These are phyloP conservation scores for Dryadomyces quercus-mongolicae DNA, from an alignment of 2,329 filamentous ascomycete genomes.

Conservation along the genomic window DNA sequence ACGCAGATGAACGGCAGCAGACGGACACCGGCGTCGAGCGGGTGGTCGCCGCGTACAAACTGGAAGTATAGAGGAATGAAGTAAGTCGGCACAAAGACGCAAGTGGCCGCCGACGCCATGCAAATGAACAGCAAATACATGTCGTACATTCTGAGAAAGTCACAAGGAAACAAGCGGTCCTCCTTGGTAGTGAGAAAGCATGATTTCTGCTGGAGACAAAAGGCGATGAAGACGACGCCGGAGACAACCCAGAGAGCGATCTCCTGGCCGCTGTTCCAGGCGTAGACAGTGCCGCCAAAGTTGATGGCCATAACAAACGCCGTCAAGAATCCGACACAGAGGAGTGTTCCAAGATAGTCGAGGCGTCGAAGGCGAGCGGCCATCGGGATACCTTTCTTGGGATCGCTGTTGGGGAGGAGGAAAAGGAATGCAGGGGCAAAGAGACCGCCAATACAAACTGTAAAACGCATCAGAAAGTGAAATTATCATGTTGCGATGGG, in stretches of 20 bases:
- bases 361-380: slow-evolving; percentile 13
- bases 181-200: slow-evolving; percentile 29
- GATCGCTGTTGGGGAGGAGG: slow-evolving; percentile 24
- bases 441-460: slow-evolving; percentile 25
- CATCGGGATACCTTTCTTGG: slow-evolving; percentile 7
- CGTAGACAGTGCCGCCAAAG: slow-evolving; percentile 36
- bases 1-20: slow-evolving; percentile 30
- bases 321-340: slow-evolving; percentile 21
- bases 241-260: slow-evolving; percentile 36
- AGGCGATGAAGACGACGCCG: slow-evolving; percentile 29
- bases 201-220: slow-evolving; percentile 33
- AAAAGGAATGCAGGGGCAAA: slow-evolving; percentile 29
- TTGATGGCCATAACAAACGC: slow-evolving; percentile 33
- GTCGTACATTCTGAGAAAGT: slow-evolving; percentile 25
- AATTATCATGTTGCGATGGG: too few species aligned
- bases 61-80: slow-evolving; percentile 44
- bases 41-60: slow-evolving; percentile 30
- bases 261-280: slow-evolving; percentile 30
- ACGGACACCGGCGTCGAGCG: slow-evolving; percentile 27
- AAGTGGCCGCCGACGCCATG: slow-evolving; percentile 22
- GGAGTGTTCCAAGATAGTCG: slow-evolving; percentile 19
- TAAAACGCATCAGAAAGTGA: too few species aligned
- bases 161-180: slow-evolving; percentile 30
- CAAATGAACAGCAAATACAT: slow-evolving; percentile 30
- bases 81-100: slow-evolving; percentile 31